A percentile compares a stretch with the other conserved stretches of the same genome.
phyloP scores from a whole-genome alignment of 179 eudicot genomes.

The Beta lomatogona region DNA sequence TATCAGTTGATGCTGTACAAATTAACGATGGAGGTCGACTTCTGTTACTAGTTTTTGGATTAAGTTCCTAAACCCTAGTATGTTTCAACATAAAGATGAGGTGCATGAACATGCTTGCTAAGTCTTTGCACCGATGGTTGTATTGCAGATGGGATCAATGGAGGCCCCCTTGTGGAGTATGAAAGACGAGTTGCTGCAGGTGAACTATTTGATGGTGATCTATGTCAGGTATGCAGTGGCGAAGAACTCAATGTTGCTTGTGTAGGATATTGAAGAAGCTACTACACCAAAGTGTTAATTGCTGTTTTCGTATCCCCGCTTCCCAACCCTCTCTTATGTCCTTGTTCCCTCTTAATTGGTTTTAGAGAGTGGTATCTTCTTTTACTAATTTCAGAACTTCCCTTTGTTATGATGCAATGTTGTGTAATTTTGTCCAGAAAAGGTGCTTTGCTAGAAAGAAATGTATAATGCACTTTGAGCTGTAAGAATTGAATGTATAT shows the following conservation, averaged over 20 bases:
- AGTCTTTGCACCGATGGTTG: conserved; percentile 11
- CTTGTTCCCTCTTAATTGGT: not conserved
- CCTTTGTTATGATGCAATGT: not conserved
- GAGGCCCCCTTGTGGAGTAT: conserved; percentile 82
- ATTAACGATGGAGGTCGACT: conserved; percentile 42
- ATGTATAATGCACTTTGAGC: not conserved
- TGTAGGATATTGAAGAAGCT: not conserved
- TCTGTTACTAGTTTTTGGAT: not conserved
- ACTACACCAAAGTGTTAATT: not conserved
- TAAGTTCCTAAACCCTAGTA: too few relatives aligned
- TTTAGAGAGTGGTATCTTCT: not conserved
- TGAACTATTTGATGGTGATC: conserved; percentile 80
- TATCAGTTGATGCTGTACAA: conserved; percentile 43
- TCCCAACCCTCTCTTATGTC: not conserved
- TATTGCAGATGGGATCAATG: conserved; percentile 45
- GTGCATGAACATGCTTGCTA: not conserved
- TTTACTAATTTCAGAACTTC: not conserved
- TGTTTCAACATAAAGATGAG: not conserved
- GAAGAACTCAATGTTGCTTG: not conserved
- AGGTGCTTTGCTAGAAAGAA: not conserved
- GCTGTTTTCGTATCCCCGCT: not conserved
- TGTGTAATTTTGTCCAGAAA: not conserved
- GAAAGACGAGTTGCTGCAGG: conserved; percentile 76
- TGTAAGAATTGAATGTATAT: not conserved
- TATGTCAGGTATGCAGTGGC: conserved; percentile 58